Conservation (phyloP, 2,329 filamentous ascomycete genomes). For the Curvularia eragrostidis region DNA sequence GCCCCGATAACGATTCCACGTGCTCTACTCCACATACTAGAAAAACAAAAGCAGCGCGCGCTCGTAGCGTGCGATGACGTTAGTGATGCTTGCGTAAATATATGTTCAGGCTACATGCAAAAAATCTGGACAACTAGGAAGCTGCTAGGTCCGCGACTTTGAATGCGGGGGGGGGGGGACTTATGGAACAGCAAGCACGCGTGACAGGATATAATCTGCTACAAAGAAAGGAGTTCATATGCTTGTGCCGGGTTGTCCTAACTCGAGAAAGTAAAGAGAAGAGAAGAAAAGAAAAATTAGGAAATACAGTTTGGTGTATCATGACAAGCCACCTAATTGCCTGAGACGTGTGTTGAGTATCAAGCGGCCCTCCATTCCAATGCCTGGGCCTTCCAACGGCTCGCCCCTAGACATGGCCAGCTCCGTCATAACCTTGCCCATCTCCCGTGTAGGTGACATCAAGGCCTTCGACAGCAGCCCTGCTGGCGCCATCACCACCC, state of each 20-base stretch:
- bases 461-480: conserved; percentile 41
- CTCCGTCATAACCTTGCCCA: conserved; percentile 58
- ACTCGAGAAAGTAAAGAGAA: not conserved
- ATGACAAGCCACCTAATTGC: conserved; percentile 45
- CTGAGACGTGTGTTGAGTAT: conserved; percentile 52
- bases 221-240: not conserved
- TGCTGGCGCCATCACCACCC: conserved; percentile 26
- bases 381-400: conserved; percentile 47
- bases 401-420: conserved; percentile 58
- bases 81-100: not conserved
- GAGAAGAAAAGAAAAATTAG: not conserved
- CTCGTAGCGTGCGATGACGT: not conserved
- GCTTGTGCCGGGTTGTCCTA: not conserved
- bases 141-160: not conserved
- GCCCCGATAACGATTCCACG: conserved; percentile 25
- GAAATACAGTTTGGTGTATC: not conserved
- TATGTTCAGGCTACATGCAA: not conserved
- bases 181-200: conserved; percentile 50
- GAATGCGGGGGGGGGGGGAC: conserved; percentile 15
- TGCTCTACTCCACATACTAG: conserved; percentile 12
- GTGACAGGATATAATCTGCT: not conserved
- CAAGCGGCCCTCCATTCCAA: conserved; percentile 50
- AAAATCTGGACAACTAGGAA: not conserved
- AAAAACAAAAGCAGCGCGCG: not conserved
- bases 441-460: conserved; percentile 55